Base-by-base conservation (phyloP, 257 asterid species). In the Solanum rostratum region DNA sequence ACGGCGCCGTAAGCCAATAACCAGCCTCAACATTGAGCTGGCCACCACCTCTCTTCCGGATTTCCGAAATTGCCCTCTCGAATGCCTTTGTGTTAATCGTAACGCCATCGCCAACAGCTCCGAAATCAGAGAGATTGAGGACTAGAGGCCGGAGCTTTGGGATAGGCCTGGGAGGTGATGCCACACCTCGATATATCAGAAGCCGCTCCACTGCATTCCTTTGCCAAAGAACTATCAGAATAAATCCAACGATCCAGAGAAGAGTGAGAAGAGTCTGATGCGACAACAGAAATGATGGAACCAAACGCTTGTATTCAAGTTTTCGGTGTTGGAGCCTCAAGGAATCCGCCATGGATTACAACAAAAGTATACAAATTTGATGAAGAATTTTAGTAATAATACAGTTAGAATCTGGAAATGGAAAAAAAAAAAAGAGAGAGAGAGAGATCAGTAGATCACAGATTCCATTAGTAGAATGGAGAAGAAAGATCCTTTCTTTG, bases 1-100 rank as follows among this genome's bases (percentile, higher is more conserved):
- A 93, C 63, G 99, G 99, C 85, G 95, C 98, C 76, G 98, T 95
- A 4, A 95, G 97, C 98, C 99, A 95, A 24, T 87, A 79, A 19
- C 99, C 99, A 9, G 93, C 87, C 74, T 84, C 88, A 46, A 95
- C 97, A 82, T 95, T 95, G 54, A 95, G 98, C 95, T 95, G 99
- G 12, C 99, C 99, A 1, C 98, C 98, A 68, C 99, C 99, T 7
- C 88, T 91, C 78, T 83, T 89, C 71, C 84, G 89, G 20, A 95
- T 91, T 79, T 91, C 95, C 84, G 86, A 90, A n/a, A 95, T 82
- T 30, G 98, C 99, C 88, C 83, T 90, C 90, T 94, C 93, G 79
- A 95, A 95, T 7, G 97, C 93, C 70, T 82, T 83, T 0, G 98
- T 95, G 83, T 95, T 95, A 1, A 95, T 13, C 22, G 95, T 92